A percentile compares a stretch with the other conserved stretches of the same genome.
Evolutionary conservation across 805 yeast species (phyloP).

Genomic region (Yarrowia bubula): DNA sequence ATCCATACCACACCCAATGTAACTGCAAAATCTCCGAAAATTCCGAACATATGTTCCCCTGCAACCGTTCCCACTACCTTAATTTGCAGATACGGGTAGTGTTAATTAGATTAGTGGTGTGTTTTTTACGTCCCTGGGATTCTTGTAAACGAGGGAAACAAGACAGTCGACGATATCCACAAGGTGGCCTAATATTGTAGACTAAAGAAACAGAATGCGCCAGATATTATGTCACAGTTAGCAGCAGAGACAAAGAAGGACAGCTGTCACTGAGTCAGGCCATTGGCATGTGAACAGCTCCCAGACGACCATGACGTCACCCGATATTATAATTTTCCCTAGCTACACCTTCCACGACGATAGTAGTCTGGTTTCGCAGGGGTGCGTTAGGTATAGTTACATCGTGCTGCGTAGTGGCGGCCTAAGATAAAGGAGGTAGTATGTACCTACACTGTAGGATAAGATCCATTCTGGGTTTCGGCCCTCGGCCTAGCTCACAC

Average conservation of each 20-base stretch:
- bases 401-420: background rate
- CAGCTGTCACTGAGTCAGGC: constrained; percentile 6
- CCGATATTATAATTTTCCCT: background rate
- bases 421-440: background rate
- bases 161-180: no score
- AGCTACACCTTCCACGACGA: background rate
- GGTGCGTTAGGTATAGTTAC: background rate
- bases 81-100: background rate
- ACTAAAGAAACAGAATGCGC: background rate
- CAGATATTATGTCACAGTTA: background rate
- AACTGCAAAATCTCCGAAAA: constrained; percentile 20
- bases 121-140: no score
- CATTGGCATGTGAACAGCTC: background rate
- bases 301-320: background rate
- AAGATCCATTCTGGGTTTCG: background rate
- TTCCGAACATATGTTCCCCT: constrained; percentile 6
- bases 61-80: background rate
- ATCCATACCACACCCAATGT: background rate
- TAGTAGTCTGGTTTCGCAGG: background rate
- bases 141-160: no score
- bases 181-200: background rate
- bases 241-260: background rate
- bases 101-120: background rate
- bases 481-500: background rate
- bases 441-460: background rate